phyloP scores from a whole-genome alignment of 108 stramenopile species.

The Fistulifera pelliculosa region DNA sequence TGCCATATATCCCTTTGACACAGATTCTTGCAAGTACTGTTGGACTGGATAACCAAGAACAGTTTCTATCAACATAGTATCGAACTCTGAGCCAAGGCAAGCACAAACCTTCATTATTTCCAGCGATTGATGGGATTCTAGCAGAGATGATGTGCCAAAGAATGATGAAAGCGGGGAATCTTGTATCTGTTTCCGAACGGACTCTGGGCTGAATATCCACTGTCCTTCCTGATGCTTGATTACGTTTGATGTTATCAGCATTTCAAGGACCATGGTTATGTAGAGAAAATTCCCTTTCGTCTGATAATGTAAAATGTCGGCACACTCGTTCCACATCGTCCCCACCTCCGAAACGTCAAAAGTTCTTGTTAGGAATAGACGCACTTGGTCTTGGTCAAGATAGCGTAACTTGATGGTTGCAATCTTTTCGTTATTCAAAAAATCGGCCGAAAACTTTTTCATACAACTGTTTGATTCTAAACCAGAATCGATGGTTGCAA shows the following conservation, averaged over 20 bases:
- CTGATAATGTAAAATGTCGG: slow-evolving; percentile 2
- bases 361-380: too few species aligned
- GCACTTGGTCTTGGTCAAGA: too few species aligned
- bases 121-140: background rate
- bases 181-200: background rate
- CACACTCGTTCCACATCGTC: too few species aligned
- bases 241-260: slow-evolving; percentile 7
- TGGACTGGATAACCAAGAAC: slow-evolving; percentile 6
- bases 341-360: too few species aligned
- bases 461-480: too few species aligned
- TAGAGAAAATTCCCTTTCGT: slow-evolving; percentile 35
- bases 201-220: background rate
- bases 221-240: slow-evolving; percentile 7
- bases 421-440: too few species aligned
- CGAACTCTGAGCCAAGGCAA: slow-evolving; percentile 20
- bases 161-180: background rate
- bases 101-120: slow-evolving; percentile 24
- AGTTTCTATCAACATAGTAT: slow-evolving; percentile 5
- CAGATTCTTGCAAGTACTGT: slow-evolving; percentile 9
- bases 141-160: background rate
- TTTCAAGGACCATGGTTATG: slow-evolving; percentile 17
- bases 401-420: too few species aligned
- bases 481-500: too few species aligned
- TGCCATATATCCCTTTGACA: slow-evolving; percentile 10
- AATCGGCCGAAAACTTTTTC: too few species aligned